phyloP scores from a whole-genome alignment of 106 monocot genomes.

The Iris macrosiphon region DNA sequence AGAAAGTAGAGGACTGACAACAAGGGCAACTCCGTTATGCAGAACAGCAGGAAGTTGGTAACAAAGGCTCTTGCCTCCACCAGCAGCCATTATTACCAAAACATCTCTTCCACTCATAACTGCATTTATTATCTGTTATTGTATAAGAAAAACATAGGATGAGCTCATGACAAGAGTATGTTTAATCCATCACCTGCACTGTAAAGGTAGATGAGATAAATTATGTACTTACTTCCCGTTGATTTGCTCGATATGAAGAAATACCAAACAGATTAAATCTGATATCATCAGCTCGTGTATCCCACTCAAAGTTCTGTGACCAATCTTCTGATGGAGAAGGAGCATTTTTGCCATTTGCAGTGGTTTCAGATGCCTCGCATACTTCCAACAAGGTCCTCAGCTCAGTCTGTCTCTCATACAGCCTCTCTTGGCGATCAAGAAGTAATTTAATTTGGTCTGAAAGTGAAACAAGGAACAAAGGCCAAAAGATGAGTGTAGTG shows the following conservation, averaged over 20 bases:
- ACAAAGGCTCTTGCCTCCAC: conserved; percentile 96
- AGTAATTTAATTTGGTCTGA: conserved; percentile 73
- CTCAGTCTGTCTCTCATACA: conserved; percentile 67
- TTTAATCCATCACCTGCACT: neutral
- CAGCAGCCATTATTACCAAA: conserved; percentile 99
- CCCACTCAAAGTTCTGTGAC: conserved; percentile 89
- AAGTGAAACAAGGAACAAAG: neutral
- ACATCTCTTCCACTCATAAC: conserved; percentile 97
- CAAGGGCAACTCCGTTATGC: conserved; percentile 69
- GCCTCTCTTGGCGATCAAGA: conserved; percentile 75
- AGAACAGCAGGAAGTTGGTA: conserved; percentile 98
- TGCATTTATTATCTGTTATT: conserved; percentile 87
- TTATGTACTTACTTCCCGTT: conserved; percentile 71
- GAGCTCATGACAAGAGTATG: neutral
- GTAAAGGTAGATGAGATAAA: neutral
- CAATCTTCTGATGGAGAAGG: conserved; percentile 45
- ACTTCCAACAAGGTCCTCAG: conserved; percentile 59
- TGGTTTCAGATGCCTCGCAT: conserved; percentile 24
- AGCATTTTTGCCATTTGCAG: conserved; percentile 9
- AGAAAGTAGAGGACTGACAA: conserved; percentile 94
- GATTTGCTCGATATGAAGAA: conserved; percentile 81
- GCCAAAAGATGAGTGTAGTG: neutral
- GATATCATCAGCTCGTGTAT: conserved; percentile 64
- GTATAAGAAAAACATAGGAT: conserved; percentile 1
- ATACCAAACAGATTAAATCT: conserved; percentile 92